Evolutionary conservation across 2,329 filamentous ascomycete genomes (phyloP).

Genomic region (Fusarium albidum): DNA sequence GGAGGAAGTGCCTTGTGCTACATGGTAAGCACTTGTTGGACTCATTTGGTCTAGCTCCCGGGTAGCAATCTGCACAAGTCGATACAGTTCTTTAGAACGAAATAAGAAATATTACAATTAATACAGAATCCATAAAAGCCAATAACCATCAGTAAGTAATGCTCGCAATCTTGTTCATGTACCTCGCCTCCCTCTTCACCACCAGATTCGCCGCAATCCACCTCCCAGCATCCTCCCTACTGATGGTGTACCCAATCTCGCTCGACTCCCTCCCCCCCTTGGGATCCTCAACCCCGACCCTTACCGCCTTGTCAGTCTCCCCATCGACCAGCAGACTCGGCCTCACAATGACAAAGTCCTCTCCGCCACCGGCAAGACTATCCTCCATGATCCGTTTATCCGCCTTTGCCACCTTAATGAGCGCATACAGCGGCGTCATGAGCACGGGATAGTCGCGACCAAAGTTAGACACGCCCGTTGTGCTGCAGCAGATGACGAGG

Average conservation of each 20-base stretch:
- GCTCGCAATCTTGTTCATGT: slow-evolving; percentile 46
- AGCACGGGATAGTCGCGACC: slow-evolving; percentile 53
- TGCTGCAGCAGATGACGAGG: slow-evolving; percentile 46
- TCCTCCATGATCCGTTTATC: slow-evolving; percentile 60
- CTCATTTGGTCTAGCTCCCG: too few relatives aligned
- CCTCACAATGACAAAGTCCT: slow-evolving; percentile 49
- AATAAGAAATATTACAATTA: too few relatives aligned
- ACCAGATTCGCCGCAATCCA: slow-evolving; percentile 56
- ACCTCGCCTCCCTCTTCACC: slow-evolving; percentile 34
- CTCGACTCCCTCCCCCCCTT: slow-evolving; percentile 42
- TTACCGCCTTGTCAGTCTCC: slow-evolving; percentile 38
- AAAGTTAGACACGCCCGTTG: slow-evolving; percentile 49
- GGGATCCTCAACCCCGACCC: slow-evolving; percentile 52
- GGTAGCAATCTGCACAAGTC: too few relatives aligned
- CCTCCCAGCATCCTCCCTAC: slow-evolving; percentile 55
- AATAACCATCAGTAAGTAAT: slow-evolving; percentile 45
- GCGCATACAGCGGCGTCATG: slow-evolving; percentile 53
- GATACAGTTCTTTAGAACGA: too few relatives aligned
- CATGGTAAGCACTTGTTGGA: too few relatives aligned
- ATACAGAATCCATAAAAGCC: neutral
- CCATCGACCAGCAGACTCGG: slow-evolving; percentile 48
- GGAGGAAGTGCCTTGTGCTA: too few relatives aligned
- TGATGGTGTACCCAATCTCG: slow-evolving; percentile 57
- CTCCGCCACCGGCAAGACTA: slow-evolving; percentile 37
- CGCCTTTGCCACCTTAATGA: slow-evolving; percentile 50